Percentiles rank a stretch among this genome's conserved stretches.
These are phyloP conservation scores for Karstenula rhodostoma DNA, from an alignment of 2,329 filamentous ascomycete species.

Conservation along the genomic window DNA sequence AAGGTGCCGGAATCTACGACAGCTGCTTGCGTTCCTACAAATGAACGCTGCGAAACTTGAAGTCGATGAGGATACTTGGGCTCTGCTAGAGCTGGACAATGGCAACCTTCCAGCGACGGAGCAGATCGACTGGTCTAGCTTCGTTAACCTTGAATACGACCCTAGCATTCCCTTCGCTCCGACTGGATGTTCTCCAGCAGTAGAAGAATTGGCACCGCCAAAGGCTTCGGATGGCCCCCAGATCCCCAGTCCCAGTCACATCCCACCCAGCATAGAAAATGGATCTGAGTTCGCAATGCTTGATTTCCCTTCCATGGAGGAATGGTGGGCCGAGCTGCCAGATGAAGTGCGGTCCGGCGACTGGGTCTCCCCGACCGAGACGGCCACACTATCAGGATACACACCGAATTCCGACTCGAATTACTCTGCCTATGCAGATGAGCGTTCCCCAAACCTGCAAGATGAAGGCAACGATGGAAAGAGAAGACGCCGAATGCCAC, in stretches of 20 bases:
- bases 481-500: conserved; percentile 24
- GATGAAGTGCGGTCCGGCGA: background rate
- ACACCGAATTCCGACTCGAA: conserved; percentile 5
- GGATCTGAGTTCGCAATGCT: background rate
- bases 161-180: conserved; percentile 1
- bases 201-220: background rate
- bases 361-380: background rate
- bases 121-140: conserved; percentile 11
- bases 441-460: background rate
- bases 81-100: background rate
- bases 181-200: background rate
- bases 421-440: background rate
- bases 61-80: background rate
- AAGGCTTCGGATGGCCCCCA: background rate
- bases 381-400: background rate
- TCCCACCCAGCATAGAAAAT: background rate
- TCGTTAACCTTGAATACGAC: conserved; percentile 9
- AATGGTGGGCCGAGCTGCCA: conserved; percentile 12
- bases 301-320: conserved; percentile 5
- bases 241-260: background rate
- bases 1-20: background rate
- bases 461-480: conserved; percentile 13
- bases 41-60: background rate
- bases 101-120: background rate
- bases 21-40: background rate